These are phyloP conservation scores for Pythium dissotocum DNA, from an alignment of 352 stramenopile species.

Conservation along the genomic window DNA sequence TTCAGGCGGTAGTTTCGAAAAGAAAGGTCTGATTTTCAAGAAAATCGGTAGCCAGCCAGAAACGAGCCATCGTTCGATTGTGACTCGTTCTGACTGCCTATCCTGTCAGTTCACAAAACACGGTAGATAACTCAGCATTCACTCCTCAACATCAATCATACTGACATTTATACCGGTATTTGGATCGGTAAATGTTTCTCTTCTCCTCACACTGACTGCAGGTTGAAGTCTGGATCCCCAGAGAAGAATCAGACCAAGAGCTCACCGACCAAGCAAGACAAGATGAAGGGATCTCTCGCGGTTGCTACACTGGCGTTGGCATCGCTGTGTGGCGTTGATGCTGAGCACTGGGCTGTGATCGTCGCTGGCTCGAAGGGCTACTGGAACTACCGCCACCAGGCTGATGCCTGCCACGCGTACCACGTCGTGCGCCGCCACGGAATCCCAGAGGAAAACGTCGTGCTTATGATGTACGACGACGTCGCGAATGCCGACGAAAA, in stretches of 20 bases:
- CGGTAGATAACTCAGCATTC: neutral
- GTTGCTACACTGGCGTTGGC: neutral
- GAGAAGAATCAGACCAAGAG: neutral
- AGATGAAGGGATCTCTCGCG: neutral
- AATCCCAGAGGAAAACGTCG: constrained; percentile 85
- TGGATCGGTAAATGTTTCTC: constrained; percentile 11
- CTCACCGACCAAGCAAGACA: neutral
- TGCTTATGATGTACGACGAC: constrained; percentile 94
- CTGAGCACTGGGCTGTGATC: constrained; percentile 91
- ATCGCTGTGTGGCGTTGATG: constrained; percentile 9
- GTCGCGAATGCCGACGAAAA: constrained; percentile 79
- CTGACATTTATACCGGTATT: neutral
- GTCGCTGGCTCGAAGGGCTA: constrained; percentile 88
- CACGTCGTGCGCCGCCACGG: constrained; percentile 87
- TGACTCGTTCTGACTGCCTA: constrained; percentile 2
- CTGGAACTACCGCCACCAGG: constrained; percentile 92
- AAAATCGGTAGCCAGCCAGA: neutral
- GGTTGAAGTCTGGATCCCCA: neutral
- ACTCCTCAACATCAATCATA: neutral
- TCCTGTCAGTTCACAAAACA: constrained; percentile 6
- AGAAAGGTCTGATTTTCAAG: neutral
- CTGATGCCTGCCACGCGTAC: constrained; percentile 90
- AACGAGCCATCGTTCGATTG: constrained; percentile 2
- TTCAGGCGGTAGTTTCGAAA: neutral
- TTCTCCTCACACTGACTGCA: neutral